Base-by-base conservation (phyloP, 2,329 filamentous ascomycete genomes). In the Phyllachora maydis region DNA sequence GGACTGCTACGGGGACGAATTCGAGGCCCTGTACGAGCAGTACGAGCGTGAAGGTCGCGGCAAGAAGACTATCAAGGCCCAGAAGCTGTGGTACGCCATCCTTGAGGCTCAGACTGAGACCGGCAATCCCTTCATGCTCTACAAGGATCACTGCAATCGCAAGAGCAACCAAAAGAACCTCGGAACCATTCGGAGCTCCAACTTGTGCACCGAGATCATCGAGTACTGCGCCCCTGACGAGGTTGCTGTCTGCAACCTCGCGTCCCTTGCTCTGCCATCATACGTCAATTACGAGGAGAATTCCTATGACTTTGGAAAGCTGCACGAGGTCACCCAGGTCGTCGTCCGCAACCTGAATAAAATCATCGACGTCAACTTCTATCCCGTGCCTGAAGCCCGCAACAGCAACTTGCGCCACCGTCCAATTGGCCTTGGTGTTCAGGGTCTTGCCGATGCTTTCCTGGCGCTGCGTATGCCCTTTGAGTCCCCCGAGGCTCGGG, bases 111-210 rank as follows among this genome's bases (percentile, higher is more conserved):
- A 98, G 59, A 95, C 85, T 16, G 88, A 98, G 68, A 98, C 88
- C 21, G 88, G 88, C 38, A 95, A 91, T 54, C 88, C 88, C 23
- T 98, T 92, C 57, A 98, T 98, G 81, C 72, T 95, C 30, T 98
- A 98, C 72, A 98, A 98, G 65, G 88, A 98, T 54, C 66, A 73
- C 42, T 85, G 77, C 69, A 98, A 98, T 68, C 71, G 71, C 49
- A 98, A 98, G 75, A 93, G 83, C 64, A 98, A 98, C 67, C 88
- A 98, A 60, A 95, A 98, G 74, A 98, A 98, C 55, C 65, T 98
- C 16, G 88, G 88, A 35, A 93, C 83, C 32, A 98, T 98, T 40
- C 82, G 82, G 51, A 93, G 81, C 63, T 98, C 88, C 43, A 98
- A 98, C 52, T 64, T 98, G 23, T 98, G 88, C 70, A 95, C 85